phyloP scores from a whole-genome alignment of 2,329 filamentous ascomycete genomes.

The Fusarium lateritium region DNA sequence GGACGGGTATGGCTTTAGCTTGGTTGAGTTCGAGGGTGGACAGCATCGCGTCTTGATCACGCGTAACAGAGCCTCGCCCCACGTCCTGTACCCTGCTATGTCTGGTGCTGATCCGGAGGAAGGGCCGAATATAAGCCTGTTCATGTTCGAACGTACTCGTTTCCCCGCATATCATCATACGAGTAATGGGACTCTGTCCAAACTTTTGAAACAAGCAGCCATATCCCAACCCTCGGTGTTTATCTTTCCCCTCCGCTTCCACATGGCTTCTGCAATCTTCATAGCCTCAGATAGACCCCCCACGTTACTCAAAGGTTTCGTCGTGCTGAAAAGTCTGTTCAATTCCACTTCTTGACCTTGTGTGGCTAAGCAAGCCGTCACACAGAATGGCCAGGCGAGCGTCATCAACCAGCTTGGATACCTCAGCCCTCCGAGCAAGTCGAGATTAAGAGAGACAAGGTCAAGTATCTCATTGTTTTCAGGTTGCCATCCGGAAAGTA shows the following conservation, averaged over 20 bases:
- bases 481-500: constrained; percentile 15
- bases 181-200: constrained; percentile 2
- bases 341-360: not conserved
- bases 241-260: constrained; percentile 1
- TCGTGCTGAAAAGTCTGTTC: not conserved
- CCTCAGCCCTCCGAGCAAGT: not conserved
- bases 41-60: no score
- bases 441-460: not conserved
- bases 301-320: not conserved
- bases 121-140: no score
- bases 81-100: no score
- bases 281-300: constrained; percentile 14
- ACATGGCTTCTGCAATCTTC: constrained; percentile 4
- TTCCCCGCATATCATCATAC: not conserved
- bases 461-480: not conserved
- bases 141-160: no score
- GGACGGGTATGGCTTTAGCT: no score
- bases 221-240: constrained; percentile 23
- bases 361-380: constrained; percentile 11
- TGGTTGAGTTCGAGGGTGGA: no score
- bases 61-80: no score
- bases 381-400: constrained; percentile 24
- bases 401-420: constrained; percentile 1
- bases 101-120: no score
- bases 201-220: constrained; percentile 54